A percentile compares a stretch with the other conserved stretches of the same genome.
phyloP scores from a whole-genome alignment of 495 filamentous ascomycete genomes.

The Penicillium manginii region DNA sequence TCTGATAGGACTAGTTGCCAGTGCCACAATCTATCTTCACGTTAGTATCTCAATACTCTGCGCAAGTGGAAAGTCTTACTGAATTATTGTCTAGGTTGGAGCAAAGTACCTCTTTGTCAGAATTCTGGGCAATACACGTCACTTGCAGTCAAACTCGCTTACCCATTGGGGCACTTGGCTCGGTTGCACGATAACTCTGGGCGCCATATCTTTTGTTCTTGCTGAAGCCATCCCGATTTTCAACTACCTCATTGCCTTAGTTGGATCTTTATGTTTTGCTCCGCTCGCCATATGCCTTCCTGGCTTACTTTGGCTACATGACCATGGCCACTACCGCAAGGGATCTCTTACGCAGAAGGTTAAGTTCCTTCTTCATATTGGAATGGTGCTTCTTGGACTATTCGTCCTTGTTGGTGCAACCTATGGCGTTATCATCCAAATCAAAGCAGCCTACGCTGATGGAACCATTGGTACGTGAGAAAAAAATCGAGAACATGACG shows the following conservation, averaged over 20 bases:
- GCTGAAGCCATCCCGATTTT: slow-evolving; percentile 71
- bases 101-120: slow-evolving; percentile 65
- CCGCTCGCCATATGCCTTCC: slow-evolving; percentile 31
- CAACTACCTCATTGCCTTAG: slow-evolving; percentile 57
- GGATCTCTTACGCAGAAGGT: slow-evolving; percentile 15
- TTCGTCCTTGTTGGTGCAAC: slow-evolving; percentile 28
- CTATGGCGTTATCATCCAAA: slow-evolving; percentile 24
- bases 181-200: slow-evolving; percentile 52
- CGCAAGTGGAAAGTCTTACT: not conserved
- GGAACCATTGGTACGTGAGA: slow-evolving; percentile 23
- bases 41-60: slow-evolving; percentile 20
- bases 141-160: slow-evolving; percentile 57
- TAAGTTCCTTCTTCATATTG: not conserved
- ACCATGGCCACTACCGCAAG: slow-evolving; percentile 31
- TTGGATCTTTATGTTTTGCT: slow-evolving; percentile 36
- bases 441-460: slow-evolving; percentile 18
- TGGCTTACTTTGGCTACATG: slow-evolving; percentile 48
- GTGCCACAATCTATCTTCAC: slow-evolving; percentile 64
- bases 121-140: slow-evolving; percentile 51
- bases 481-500: not conserved
- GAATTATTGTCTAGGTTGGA: slow-evolving; percentile 32
- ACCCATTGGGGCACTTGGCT: slow-evolving; percentile 53
- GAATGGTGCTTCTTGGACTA: slow-evolving; percentile 17
- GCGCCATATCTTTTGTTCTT: slow-evolving; percentile 64
- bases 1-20: slow-evolving; percentile 57